Evolutionary conservation across 331 rosid species (phyloP), one percentile per base, ranked within the genome.

Genomic region (Pyracantha coccinea): DNA sequence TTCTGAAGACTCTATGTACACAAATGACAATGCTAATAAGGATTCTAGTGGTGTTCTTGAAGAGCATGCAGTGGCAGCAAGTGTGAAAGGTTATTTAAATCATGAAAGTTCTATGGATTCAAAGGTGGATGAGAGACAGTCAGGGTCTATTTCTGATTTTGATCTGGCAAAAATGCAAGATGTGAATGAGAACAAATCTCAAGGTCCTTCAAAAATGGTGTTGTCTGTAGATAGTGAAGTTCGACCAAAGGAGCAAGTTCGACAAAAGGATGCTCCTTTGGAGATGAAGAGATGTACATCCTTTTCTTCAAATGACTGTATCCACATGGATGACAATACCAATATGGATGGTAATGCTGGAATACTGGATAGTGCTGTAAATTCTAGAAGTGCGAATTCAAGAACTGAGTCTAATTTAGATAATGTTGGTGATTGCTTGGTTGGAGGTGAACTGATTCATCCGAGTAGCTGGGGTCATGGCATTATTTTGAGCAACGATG

Each of bases 181-280:
- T 14, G 63, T 25, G 58, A 45, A 79, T 21, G 61, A 45, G 15
- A 3, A 33, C 23, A 54, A n/a, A 8, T 66, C 71, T 66, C 65
- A 8, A 68, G 38, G 59, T 44, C 35, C 44, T 74, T 63, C 61
- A 28, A 29, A 74, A 55, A 80, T 54, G 71, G 62, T 55, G 53
- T 31, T 13, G 57, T 58, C 64, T 0, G 54, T 19, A 45, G 74
- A 45, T 4, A 21, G 58, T 68, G 24, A 45, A 68, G 72, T 19
- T 68, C 19, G 29, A 68, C 64, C 25, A 5, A n/a, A 70, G 15
- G 53, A 38, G n/a, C n/a, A 45, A 68, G 72, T 19, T 68, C 19
- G 29, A 68, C 64, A 21, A 5, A n/a, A 70, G 15, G 53, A 38
- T 31, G 33, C 23, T 62, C 53, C 73, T 47, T 24, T 38, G 24